Base-by-base conservation (phyloP, 2,329 filamentous ascomycete species). In the Colletotrichum sp. region DNA sequence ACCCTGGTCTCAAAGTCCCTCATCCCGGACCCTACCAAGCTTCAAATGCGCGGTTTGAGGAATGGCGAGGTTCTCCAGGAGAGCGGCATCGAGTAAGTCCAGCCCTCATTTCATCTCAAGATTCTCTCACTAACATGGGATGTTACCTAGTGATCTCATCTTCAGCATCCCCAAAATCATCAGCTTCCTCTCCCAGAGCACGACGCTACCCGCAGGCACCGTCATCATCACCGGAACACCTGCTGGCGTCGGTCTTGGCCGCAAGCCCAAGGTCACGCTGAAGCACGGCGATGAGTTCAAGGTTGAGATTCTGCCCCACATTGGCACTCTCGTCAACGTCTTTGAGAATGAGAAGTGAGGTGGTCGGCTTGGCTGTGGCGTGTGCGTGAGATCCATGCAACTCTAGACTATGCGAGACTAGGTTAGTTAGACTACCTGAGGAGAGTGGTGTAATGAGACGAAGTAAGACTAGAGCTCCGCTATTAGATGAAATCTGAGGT, bases 61-160 rank as follows among this genome's bases (percentile, higher is more conserved):
- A 91, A 91, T 77, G 89, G 87, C 15, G 84, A 86, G 34, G 85
- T 89, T 15, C 81, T 91, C 79, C 90, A 91, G 80, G 86, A 88
- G 72, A 86, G 80, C 34, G 76, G 74, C 13, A 72, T 80, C 8
- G 78, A 80, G 82, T 84, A 73, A 77, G 81, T 76, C 3, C 2
- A 10, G n/a, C 12, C 32, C 13, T 4, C 15, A 3, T 16, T 79
- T 66, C 34, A 78, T 83, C 9, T 79, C 79, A n/a, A 78, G 84
- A 61, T 77, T 84, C 43, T 86, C 68, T 83, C 79, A 76, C 84
- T 84, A 22, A 34, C 32, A 13, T 34, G 10, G 32, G 12, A 74
- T 67, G 8, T 9, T 8, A 76, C 13, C 18, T 80, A 90, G 88
- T 34, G 89, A 91, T 48, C 82, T 91, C 28, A 90, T 91, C 72